phyloP scores from a whole-genome alignment of 805 yeast genomes.

The Kuraishia piskuri region DNA sequence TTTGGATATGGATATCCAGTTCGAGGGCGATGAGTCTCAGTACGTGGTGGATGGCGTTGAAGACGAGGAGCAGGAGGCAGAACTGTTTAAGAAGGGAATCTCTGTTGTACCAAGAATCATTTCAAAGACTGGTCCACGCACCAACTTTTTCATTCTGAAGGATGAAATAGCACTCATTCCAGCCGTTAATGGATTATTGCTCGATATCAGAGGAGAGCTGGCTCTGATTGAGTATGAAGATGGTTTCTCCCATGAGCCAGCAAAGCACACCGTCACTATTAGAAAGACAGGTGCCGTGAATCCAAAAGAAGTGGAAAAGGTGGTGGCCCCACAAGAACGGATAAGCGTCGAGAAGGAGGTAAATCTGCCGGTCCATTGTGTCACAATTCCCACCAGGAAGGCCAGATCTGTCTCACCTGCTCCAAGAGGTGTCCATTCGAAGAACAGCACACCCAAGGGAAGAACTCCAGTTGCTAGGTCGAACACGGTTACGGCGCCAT shows the following conservation, averaged over 20 bases:
- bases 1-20: slow-evolving; percentile 24
- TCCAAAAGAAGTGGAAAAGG: too few relatives aligned
- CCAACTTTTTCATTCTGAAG: slow-evolving; percentile 49
- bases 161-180: slow-evolving; percentile 64
- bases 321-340: too few relatives aligned
- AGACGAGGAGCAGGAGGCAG: slow-evolving; percentile 3
- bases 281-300: too few relatives aligned
- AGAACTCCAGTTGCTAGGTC: neutral
- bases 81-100: slow-evolving; percentile 4
- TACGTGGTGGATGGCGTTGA: slow-evolving; percentile 11
- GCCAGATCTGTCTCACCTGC: neutral
- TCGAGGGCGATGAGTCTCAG: slow-evolving; percentile 12
- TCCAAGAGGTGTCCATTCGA: neutral
- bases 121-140: slow-evolving; percentile 30
- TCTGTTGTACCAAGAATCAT: slow-evolving; percentile 21
- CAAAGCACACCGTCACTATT: neutral
- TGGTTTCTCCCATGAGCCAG: slow-evolving; percentile 3
- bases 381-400: neutral
- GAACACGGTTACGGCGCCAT: neutral
- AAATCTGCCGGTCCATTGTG: neutral
- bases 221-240: slow-evolving; percentile 13
- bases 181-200: slow-evolving; percentile 44
- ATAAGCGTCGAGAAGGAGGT: neutral
- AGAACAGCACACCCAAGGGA: neutral
- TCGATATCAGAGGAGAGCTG: slow-evolving; percentile 67